Evolutionary conservation across 371 early-diverging fungal genomes (phyloP).

Genomic region (Mucor racemosus): DNA sequence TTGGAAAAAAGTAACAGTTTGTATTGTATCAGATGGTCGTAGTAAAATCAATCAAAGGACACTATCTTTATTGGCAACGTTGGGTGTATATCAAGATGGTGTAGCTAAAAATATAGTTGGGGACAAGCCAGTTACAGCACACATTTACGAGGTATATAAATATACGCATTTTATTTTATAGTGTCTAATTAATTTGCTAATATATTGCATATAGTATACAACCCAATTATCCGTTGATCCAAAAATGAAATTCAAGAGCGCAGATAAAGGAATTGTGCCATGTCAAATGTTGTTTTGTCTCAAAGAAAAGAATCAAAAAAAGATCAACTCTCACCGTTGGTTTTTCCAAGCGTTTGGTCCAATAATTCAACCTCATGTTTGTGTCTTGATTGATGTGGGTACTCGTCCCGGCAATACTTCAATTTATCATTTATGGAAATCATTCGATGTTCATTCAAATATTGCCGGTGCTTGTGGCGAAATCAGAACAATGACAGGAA

Average conservation of each 20-base stretch:
- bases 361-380: constrained; percentile 86
- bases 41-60: constrained; percentile 71
- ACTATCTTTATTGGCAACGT: constrained; percentile 76
- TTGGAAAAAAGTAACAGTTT: constrained; percentile 93
- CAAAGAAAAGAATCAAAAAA: constrained; percentile 90
- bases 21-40: constrained; percentile 84
- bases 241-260: constrained; percentile 75
- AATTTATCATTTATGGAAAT: constrained; percentile 92
- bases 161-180: neutral
- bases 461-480: constrained; percentile 97
- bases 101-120: constrained; percentile 71
- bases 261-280: constrained; percentile 80
- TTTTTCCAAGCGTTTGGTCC: constrained; percentile 95
- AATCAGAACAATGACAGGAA: constrained; percentile 87
- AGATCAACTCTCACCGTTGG: constrained; percentile 98
- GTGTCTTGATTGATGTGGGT: constrained; percentile 93
- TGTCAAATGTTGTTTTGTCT: constrained; percentile 92
- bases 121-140: constrained; percentile 69
- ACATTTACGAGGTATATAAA: constrained; percentile 75
- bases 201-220: constrained; percentile 65
- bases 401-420: constrained; percentile 88
- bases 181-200: constrained; percentile 40
- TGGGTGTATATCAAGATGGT: constrained; percentile 94
- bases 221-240: constrained; percentile 84
- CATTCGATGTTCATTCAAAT: constrained; percentile 85